Evolutionary conservation across 192 early-diverging fungal species (phyloP), one percentile per base, ranked within the genome.

Genomic region (Coemansia asiatica): DNA sequence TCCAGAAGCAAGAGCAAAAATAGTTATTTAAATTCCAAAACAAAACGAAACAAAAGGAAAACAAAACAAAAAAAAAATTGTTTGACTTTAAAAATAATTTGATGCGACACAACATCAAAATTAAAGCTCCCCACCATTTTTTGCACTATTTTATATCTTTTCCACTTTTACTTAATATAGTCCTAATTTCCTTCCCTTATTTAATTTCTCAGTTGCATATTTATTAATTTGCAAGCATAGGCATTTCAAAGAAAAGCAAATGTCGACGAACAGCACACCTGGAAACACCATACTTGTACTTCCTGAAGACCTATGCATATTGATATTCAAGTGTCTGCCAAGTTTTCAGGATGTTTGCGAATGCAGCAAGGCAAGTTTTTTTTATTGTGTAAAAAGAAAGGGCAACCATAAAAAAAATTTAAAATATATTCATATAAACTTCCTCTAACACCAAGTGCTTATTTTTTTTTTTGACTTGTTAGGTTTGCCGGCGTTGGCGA

Each of bases 251-350:
- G 35, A 36, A 36, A 36, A 36, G 35, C 35, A 57, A 57, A 51
- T 51, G 50, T 51, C 50, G 13, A 10, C 50, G 4, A 49, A 3
- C 47, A 49, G 47, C 47, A 49, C 16, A 3, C 2, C 1, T 19
- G 22, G 50, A 53, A 48, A 8, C 48, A 18, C 55, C 47, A 40
- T 62, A 6, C 10, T n/a, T 2, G 47, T 1, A 8, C 57, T 79
- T 18, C 76, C 76, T 5, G 56, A 64, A 16, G 76, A 79, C 55
- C 61, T 79, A 15, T 67, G 38, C 16, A 47, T 74, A 26, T 8
- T 71, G 33, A 38, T 79, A 33, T 64, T 79, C 31, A 61, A 68
- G 44, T 26, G 46, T 15, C 67, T 79, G 7, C 28, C 40, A 10
- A 63, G 61, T 3, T 61, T 60, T 60, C 15, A 60, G 49, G 61